Conservation (phyloP, 106 monocot genomes). For the Dactylorhiza incarnata region DNA sequence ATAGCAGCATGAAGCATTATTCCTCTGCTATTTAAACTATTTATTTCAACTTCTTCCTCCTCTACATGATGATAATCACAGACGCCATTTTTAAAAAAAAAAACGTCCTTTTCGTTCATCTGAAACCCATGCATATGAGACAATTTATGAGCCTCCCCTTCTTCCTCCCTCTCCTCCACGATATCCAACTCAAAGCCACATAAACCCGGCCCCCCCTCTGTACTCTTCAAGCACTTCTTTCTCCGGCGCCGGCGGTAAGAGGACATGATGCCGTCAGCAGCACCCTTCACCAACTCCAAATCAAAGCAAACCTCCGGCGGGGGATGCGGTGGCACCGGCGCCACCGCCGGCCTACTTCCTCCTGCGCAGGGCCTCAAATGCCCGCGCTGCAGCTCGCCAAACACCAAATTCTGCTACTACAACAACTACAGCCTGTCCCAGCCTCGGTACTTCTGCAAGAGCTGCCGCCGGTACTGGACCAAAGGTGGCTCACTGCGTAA, state of each 20-base stretch:
- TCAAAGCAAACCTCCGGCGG: not conserved
- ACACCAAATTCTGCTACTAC: slow-evolving; percentile 77
- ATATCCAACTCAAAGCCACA: not conserved
- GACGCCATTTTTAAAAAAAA: too few relatives aligned
- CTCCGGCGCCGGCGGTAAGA: not conserved
- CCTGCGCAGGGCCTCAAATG: slow-evolving; percentile 37
- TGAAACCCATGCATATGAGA: slow-evolving; percentile 9
- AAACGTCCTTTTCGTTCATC: not conserved
- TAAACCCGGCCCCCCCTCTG: too few relatives aligned
- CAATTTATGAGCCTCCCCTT: slow-evolving; percentile 4
- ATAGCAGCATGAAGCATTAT: too few relatives aligned
- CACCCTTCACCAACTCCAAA: not conserved
- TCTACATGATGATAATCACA: slow-evolving; percentile 5
- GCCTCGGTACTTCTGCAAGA: slow-evolving; percentile 51
- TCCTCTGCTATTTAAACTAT: too few relatives aligned
- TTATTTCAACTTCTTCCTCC: too few relatives aligned
- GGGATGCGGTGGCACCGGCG: not conserved
- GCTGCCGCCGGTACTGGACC: slow-evolving; percentile 49
- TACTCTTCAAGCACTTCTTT: too few relatives aligned
- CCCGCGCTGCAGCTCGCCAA: slow-evolving; percentile 55
- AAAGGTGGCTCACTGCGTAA: slow-evolving; percentile 18
- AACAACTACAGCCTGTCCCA: slow-evolving; percentile 62
- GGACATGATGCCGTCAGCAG: not conserved
- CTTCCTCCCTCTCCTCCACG: slow-evolving; percentile 12
- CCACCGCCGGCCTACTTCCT: slow-evolving; percentile 3